phyloP scores from a whole-genome alignment of 1,284 basidiomycete species.

The Irpex lacteus region DNA sequence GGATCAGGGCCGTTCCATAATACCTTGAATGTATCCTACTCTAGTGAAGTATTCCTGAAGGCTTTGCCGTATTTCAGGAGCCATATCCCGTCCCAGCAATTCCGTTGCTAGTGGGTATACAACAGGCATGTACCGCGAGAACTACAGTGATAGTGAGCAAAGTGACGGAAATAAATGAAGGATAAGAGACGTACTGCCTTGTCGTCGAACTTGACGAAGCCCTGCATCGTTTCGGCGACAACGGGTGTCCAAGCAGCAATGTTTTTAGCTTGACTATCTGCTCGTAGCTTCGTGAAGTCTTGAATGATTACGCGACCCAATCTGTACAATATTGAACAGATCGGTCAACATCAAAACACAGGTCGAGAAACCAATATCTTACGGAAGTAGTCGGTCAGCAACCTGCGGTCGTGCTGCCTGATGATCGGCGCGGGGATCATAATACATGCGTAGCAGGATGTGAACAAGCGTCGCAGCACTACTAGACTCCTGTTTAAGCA shows the following conservation, averaged over 20 bases:
- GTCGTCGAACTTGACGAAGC: conserved; percentile 87
- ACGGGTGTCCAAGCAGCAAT: conserved; percentile 98
- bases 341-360: conserved; percentile 1
- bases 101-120: conserved; percentile 87
- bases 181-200: conserved; percentile 66
- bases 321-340: conserved; percentile 37
- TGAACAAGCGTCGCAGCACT: conserved; percentile 95
- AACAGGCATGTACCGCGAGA: conserved; percentile 77
- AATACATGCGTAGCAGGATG: conserved; percentile 91
- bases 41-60: conserved; percentile 77
- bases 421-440: conserved; percentile 85
- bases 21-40: conserved; percentile 72
- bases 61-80: conserved; percentile 76
- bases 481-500: conserved; percentile 97
- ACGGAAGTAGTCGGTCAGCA: conserved; percentile 89
- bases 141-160: conserved; percentile 45
- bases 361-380: conserved; percentile 31
- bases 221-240: conserved; percentile 89
- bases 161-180: conserved; percentile 7
- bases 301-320: conserved; percentile 88
- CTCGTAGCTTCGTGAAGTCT: conserved; percentile 88
- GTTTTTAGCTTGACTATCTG: conserved; percentile 93
- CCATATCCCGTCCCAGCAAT: conserved; percentile 76
- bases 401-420: conserved; percentile 81
- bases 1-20: conserved; percentile 52